A percentile compares a stretch with the other conserved stretches of the same genome.
These are phyloP conservation scores for Aspergillus ochraceoroseus DNA, from an alignment of 2,329 filamentous ascomycete species.

Conservation along the genomic window DNA sequence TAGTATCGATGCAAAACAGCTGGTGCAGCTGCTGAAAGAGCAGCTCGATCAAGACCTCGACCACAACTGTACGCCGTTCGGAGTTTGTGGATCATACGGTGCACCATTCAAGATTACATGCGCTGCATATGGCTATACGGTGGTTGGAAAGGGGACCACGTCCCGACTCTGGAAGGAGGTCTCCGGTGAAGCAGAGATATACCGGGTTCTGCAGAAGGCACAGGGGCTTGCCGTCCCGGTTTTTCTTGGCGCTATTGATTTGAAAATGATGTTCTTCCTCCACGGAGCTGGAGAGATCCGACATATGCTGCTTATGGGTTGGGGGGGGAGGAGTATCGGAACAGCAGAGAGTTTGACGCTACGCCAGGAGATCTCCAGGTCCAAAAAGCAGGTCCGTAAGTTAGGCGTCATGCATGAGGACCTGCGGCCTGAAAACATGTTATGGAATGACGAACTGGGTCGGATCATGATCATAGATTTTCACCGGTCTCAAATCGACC, in stretches of 20 bases:
- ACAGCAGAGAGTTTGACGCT: slow-evolving; percentile 5
- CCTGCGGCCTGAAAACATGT: slow-evolving; percentile 21
- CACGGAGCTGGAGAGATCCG: slow-evolving; percentile 22
- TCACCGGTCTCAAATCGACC: slow-evolving; percentile 10
- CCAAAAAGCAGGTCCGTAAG: no score
- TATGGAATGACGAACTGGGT: slow-evolving; percentile 27
- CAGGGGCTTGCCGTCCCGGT: slow-evolving; percentile 29
- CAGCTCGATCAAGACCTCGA: background rate
- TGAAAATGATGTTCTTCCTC: slow-evolving; percentile 26
- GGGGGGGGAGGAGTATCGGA: slow-evolving; percentile 13
- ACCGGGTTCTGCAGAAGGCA: slow-evolving; percentile 21
- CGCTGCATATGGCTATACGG: slow-evolving; percentile 22
- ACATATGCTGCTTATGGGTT: slow-evolving; percentile 31
- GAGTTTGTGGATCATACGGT: slow-evolving; percentile 23
- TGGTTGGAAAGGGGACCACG: slow-evolving; percentile 32
- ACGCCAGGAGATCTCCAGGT: slow-evolving; percentile 20
- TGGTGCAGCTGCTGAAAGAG: background rate
- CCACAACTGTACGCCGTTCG: slow-evolving; percentile 24
- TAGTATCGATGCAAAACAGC: background rate
- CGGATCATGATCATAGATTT: slow-evolving; percentile 14
- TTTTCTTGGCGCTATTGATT: slow-evolving; percentile 26
- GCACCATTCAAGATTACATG: slow-evolving; percentile 29
- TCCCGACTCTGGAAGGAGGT: slow-evolving; percentile 23
- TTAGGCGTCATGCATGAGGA: no score
- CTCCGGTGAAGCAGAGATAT: slow-evolving; percentile 24